These are phyloP conservation scores for Rhynchosporium agropyri DNA, from an alignment of 2,329 filamentous ascomycete species.

Conservation along the genomic window DNA sequence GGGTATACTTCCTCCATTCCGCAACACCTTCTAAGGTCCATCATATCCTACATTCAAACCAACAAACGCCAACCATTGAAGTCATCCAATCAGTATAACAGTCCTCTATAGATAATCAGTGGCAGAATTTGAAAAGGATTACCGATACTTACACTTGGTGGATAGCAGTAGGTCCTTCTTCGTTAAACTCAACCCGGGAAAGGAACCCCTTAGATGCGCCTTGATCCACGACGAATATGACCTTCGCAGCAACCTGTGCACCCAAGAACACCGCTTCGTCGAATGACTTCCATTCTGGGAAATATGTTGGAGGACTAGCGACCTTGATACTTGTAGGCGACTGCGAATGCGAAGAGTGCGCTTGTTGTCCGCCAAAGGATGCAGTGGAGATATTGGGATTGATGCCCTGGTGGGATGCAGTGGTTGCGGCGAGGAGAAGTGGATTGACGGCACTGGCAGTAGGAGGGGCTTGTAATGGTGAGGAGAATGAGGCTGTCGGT, in stretches of 20 bases:
- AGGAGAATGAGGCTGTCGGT: conserved; percentile 58
- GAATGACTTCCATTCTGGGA: conserved; percentile 60
- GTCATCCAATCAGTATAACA: conserved; percentile 19
- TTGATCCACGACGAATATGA: conserved; percentile 70
- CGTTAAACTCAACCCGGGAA: conserved; percentile 52
- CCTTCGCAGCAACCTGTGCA: conserved; percentile 71
- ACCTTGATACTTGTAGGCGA: conserved; percentile 69
- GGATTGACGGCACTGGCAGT: conserved; percentile 75
- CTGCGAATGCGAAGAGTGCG: conserved; percentile 66
- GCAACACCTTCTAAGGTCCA: conserved; percentile 18
- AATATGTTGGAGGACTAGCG: conserved; percentile 69
- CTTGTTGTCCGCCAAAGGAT: conserved; percentile 45
- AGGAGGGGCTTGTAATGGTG: conserved; percentile 56
- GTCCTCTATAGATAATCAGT: conserved; percentile 18
- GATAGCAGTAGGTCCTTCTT: conserved; percentile 42
- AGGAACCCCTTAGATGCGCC: conserved; percentile 66
- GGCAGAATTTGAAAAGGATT: background rate
- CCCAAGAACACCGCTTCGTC: conserved; percentile 73
- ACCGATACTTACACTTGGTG: conserved; percentile 41
- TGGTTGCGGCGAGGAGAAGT: conserved; percentile 87
- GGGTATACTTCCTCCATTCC: conserved; percentile 24
- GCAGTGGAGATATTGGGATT: conserved; percentile 45
- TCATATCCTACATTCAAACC: conserved; percentile 20
- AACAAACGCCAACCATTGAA: conserved; percentile 8
- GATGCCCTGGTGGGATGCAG: conserved; percentile 50